phyloP scores from a whole-genome alignment of 257 asterid species.

The Solanum pinnatisectum region DNA sequence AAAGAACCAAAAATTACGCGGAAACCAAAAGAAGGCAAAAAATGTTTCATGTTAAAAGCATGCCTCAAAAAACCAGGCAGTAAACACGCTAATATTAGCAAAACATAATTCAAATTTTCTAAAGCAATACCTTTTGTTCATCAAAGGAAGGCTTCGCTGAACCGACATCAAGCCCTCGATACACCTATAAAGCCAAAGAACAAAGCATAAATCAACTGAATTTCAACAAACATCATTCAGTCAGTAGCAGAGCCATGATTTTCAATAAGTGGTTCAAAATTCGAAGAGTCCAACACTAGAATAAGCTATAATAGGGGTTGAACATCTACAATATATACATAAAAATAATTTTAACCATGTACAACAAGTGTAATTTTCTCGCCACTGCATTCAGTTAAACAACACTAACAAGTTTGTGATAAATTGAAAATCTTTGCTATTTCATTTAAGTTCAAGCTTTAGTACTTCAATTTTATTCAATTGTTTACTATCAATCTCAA shows the following conservation, averaged over 20 bases:
- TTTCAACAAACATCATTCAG: not conserved
- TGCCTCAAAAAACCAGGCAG: not conserved
- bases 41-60: not conserved
- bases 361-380: not conserved
- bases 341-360: not conserved
- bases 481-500: not conserved
- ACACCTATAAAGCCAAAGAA: slow-evolving; percentile 37
- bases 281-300: no score
- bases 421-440: not conserved
- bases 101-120: not conserved
- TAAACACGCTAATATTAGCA: not conserved
- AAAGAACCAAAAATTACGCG: not conserved
- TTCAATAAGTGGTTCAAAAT: no score
- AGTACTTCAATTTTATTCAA: not conserved
- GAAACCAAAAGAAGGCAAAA: not conserved
- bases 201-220: not conserved
- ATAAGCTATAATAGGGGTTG: not conserved
- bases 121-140: slow-evolving; percentile 55
- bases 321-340: not conserved
- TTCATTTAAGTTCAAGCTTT: not conserved
- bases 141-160: slow-evolving; percentile 75
- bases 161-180: slow-evolving; percentile 87
- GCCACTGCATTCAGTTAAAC: not conserved
- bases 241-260: not conserved
- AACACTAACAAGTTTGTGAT: not conserved